Evolutionary conservation across 768 basidiomycete genomes (phyloP), one percentile per base, ranked within the genome.

Genomic region (Gelatoporia subvermispora): DNA sequence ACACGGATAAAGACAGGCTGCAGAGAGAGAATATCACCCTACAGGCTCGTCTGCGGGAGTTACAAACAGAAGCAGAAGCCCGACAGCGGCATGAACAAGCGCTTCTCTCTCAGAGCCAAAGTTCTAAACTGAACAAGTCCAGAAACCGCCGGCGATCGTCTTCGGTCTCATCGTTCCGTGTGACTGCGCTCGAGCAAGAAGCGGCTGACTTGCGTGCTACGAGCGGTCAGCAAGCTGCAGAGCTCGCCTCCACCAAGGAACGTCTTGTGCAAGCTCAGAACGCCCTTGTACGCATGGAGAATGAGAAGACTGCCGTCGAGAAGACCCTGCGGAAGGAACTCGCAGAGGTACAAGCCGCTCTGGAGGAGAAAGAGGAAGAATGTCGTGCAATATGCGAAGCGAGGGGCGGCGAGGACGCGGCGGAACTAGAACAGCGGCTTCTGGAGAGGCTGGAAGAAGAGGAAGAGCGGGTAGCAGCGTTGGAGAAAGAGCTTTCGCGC

Each of bases 371-470:
- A 56, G 78, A 82, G 24, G 79, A 81, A 35, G 87, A 88, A 52
- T 54, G 88, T 9, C 65, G 64, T 17, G 73, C 68, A 37, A 47
- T 79, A 38, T 69, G 60, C 57, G 69, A 54, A 4, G 68, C 72
- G 25, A 62, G 45, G 8, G 59, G 65, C 20, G 77, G 68, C 2
- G 50, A 44, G 20, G 59, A 62, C 42, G 64, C 72, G 22, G 69
- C 65, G 18, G 68, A 69, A 50, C 69, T 86, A 43, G 87, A 88
- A 60, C 73, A 75, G 21, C 80, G 80, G 46, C 58, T 88, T 23
- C 51, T 83, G 60, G 72, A 74, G 62, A 72, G 87, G 53, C 79
- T 89, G 23, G 85, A 88, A 38, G 84, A 85, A 57, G 85, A 88
- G 52, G 82, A 82, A 41, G 79, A 77, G 4, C 84, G 80, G 64